These are phyloP conservation scores for Sporisorium sorghi DNA, from an alignment of 1,284 basidiomycete species.

Conservation along the genomic window DNA sequence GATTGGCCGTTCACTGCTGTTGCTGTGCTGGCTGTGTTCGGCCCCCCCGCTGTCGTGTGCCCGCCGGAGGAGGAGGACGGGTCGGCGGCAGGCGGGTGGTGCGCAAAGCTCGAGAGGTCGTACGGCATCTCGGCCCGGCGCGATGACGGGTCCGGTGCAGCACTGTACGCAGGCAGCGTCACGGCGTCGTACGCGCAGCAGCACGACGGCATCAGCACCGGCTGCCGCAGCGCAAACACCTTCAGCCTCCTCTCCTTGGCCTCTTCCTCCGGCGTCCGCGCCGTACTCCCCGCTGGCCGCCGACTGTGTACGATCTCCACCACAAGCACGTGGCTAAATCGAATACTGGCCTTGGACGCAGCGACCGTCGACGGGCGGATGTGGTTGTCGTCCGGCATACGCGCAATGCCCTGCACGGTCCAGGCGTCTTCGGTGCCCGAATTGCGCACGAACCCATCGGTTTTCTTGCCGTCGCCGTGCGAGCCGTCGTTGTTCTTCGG, in stretches of 20 bases:
- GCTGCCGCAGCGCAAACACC: slow-evolving; percentile 67
- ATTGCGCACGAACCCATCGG: slow-evolving; percentile 62
- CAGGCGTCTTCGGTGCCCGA: slow-evolving; percentile 61
- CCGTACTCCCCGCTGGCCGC: slow-evolving; percentile 26
- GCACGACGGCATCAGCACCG: slow-evolving; percentile 62
- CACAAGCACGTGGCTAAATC: slow-evolving; percentile 65
- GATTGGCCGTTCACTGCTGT: slow-evolving; percentile 50
- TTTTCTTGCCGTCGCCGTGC: slow-evolving; percentile 62
- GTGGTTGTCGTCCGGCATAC: slow-evolving; percentile 68
- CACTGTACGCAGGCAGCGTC: slow-evolving; percentile 62
- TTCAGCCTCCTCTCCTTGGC: slow-evolving; percentile 59
- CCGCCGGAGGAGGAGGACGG: slow-evolving; percentile 9
- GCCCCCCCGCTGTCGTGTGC: slow-evolving; percentile 5
- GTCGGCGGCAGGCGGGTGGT: slow-evolving; percentile 23
- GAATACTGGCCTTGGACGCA: slow-evolving; percentile 58
- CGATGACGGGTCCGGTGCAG: slow-evolving; percentile 35
- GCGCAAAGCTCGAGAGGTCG: slow-evolving; percentile 40
- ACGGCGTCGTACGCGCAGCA: slow-evolving; percentile 69
- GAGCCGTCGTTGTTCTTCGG: slow-evolving; percentile 59
- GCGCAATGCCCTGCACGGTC: slow-evolving; percentile 67
- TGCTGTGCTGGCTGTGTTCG: slow-evolving; percentile 44
- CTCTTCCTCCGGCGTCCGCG: slow-evolving; percentile 38
- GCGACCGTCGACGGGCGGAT: slow-evolving; percentile 63
- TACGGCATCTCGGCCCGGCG: slow-evolving; percentile 55
- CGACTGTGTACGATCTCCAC: slow-evolving; percentile 67